These are phyloP conservation scores for Sclerotinia glacialis DNA, from an alignment of 2,329 filamentous ascomycete genomes.

Conservation along the genomic window DNA sequence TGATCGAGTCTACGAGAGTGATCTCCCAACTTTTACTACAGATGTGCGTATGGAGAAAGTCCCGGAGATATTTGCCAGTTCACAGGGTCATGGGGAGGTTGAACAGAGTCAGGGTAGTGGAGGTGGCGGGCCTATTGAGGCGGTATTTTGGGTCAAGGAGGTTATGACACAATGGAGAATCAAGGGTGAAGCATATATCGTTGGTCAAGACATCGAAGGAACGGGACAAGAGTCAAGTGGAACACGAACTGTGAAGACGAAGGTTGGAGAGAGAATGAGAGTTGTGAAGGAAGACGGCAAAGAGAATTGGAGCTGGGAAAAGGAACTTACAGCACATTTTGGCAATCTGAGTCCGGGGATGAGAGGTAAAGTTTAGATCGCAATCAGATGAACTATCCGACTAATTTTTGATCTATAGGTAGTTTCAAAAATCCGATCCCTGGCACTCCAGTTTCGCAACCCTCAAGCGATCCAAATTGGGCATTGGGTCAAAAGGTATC, in stretches of 20 bases:
- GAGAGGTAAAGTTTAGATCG: constrained; percentile 53
- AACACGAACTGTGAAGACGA: constrained; percentile 56
- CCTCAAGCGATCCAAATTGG: constrained; percentile 45
- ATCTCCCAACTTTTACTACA: constrained; percentile 80
- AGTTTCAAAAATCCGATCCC: constrained; percentile 62
- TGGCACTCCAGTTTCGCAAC: constrained; percentile 56
- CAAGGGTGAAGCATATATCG: constrained; percentile 70
- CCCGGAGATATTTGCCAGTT: constrained; percentile 61
- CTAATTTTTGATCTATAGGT: neutral
- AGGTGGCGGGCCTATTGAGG: constrained; percentile 72
- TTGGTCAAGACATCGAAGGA: constrained; percentile 65
- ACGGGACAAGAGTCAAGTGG: constrained; percentile 49
- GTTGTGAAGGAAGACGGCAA: constrained; percentile 42
- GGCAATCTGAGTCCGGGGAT: constrained; percentile 81
- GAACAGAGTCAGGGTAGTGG: constrained; percentile 51
- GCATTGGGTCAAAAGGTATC: constrained; percentile 60
- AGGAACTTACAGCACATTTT: constrained; percentile 82
- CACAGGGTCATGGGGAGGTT: constrained; percentile 46
- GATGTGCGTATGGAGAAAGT: constrained; percentile 86
- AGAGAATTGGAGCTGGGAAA: constrained; percentile 64
- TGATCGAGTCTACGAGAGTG: constrained; percentile 67
- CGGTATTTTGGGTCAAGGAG: constrained; percentile 74
- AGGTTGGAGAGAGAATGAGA: constrained; percentile 63
- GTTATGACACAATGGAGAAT: constrained; percentile 80
- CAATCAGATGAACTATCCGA: neutral